Conservation (phyloP, 2,329 filamentous ascomycete genomes). For the Monilinia laxa region DNA sequence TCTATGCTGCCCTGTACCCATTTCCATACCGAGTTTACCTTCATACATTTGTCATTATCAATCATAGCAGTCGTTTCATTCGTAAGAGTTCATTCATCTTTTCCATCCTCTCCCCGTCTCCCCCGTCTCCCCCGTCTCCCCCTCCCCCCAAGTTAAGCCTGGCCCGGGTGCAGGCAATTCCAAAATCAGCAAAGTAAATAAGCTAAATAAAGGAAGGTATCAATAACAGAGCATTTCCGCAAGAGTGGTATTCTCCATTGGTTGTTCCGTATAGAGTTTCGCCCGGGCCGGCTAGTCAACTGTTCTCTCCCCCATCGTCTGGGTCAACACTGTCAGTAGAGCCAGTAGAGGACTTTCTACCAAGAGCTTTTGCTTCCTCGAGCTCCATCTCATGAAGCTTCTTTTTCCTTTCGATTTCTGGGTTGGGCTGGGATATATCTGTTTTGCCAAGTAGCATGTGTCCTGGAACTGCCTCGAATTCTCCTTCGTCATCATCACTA, state of each 20-base stretch:
- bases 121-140: background rate
- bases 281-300: constrained; percentile 22
- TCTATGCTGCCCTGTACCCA: background rate
- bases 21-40: constrained; percentile 11
- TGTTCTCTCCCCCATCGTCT: constrained; percentile 11
- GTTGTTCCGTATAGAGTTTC: constrained; percentile 19
- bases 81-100: background rate
- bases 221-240: constrained; percentile 22
- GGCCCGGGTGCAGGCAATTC: constrained; percentile 7
- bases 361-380: constrained; percentile 55
- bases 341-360: constrained; percentile 31
- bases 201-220: constrained; percentile 24
- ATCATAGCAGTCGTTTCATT: constrained; percentile 12
- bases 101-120: no score
- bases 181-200: constrained; percentile 6
- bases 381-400: constrained; percentile 61
- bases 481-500: constrained; percentile 42
- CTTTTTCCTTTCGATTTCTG: constrained; percentile 46
- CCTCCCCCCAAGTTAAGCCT: background rate
- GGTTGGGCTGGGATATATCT: constrained; percentile 22
- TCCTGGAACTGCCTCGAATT: constrained; percentile 40
- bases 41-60: background rate
- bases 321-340: constrained; percentile 25
- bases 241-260: constrained; percentile 22
- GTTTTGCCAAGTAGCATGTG: constrained; percentile 33